Conservation (phyloP, 139 green algal genomes). For the Axilococcus clingmanii region DNA sequence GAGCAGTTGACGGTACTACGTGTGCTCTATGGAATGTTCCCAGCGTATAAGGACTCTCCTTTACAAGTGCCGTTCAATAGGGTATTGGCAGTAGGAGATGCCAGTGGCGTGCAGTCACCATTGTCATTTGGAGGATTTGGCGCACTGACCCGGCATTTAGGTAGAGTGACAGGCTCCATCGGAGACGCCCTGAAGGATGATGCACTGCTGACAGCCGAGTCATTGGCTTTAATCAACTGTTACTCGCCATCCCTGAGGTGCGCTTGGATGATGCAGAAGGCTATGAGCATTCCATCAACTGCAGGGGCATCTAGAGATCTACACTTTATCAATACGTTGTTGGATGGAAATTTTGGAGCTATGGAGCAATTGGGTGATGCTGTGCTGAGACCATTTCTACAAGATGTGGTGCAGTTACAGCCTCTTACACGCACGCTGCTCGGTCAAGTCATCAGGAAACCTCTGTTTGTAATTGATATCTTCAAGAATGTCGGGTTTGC, state of each 20-base stretch:
- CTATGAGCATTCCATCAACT: conserved; percentile 62
- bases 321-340: conserved; percentile 70
- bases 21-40: conserved; percentile 93
- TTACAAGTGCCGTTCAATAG: conserved; percentile 71
- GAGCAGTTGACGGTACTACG: conserved; percentile 65
- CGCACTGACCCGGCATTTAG: conserved; percentile 58
- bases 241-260: conserved; percentile 55
- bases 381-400: conserved; percentile 79
- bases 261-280: conserved; percentile 82
- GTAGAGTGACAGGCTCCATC: conserved; percentile 37
- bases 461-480: conserved; percentile 52
- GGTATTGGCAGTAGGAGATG: conserved; percentile 71
- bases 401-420: conserved; percentile 76
- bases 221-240: conserved; percentile 38
- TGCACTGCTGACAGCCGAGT: conserved; percentile 22
- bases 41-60: conserved; percentile 80
- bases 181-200: not conserved
- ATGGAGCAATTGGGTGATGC: conserved; percentile 64
- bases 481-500: conserved; percentile 38
- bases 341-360: conserved; percentile 67
- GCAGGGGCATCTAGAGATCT: conserved; percentile 10
- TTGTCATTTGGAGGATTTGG: conserved; percentile 95
- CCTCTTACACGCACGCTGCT: conserved; percentile 44
- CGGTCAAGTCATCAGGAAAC: conserved; percentile 38
- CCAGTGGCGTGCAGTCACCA: conserved; percentile 85